Evolutionary conservation across 805 yeast genomes (phyloP).

Genomic region (Yarrowia osloensis): DNA sequence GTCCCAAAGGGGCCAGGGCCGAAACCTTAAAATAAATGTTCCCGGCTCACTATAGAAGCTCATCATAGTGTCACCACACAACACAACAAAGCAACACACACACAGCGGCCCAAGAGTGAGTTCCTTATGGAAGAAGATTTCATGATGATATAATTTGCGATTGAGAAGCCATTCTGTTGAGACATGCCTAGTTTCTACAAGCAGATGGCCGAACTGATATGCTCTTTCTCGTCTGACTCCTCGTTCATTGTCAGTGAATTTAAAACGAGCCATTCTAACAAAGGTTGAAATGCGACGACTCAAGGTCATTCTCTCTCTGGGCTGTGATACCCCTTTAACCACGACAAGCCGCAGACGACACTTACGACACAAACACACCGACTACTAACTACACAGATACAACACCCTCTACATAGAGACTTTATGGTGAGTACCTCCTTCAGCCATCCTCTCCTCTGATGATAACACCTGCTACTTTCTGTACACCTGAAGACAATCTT

Average conservation of each 20-base stretch:
- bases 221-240: slow-evolving; percentile 23
- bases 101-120: neutral
- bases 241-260: slow-evolving; percentile 12
- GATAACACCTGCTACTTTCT: slow-evolving; percentile 33
- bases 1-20: neutral
- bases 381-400: neutral
- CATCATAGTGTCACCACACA: neutral
- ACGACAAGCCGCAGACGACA: neutral
- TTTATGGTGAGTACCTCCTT: slow-evolving; percentile 12
- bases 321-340: neutral
- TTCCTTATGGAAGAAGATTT: slow-evolving; percentile 3
- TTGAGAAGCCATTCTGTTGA: slow-evolving; percentile 42
- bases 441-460: neutral
- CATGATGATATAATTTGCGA: slow-evolving; percentile 61
- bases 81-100: neutral
- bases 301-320: neutral
- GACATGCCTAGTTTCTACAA: slow-evolving; percentile 30
- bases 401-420: neutral
- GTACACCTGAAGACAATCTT: slow-evolving; percentile 27
- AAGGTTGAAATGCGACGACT: slow-evolving; percentile 5
- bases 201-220: slow-evolving; percentile 28
- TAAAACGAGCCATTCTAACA: slow-evolving; percentile 5
- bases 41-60: neutral
- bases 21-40: neutral
- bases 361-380: neutral